phyloP scores from a whole-genome alignment of 2,329 filamentous ascomycete genomes.

The Ascochyta lentis region DNA sequence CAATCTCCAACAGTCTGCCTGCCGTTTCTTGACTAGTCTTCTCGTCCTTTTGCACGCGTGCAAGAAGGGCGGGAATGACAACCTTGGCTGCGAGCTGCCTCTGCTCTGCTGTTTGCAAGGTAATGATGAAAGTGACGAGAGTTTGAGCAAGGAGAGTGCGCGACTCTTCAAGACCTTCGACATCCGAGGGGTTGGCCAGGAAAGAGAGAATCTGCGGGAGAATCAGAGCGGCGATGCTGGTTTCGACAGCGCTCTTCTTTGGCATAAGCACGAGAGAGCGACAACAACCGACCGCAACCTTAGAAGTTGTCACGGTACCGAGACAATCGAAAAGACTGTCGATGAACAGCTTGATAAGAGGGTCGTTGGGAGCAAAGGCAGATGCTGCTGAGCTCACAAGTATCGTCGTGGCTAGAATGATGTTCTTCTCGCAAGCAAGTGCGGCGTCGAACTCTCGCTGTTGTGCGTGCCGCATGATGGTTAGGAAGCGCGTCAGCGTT shows the following conservation, averaged over 20 bases:
- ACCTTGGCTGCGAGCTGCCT: constrained; percentile 70
- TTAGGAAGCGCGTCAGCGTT: constrained; percentile 81
- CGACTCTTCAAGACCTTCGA: constrained; percentile 81
- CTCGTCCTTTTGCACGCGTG: constrained; percentile 69
- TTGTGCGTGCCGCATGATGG: constrained; percentile 78
- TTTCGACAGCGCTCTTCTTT: constrained; percentile 50
- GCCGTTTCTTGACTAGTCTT: constrained; percentile 73
- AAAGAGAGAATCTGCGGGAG: constrained; percentile 79
- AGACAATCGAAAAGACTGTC: constrained; percentile 87
- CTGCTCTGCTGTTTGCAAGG: constrained; percentile 38
- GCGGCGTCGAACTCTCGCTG: constrained; percentile 78
- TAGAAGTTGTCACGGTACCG: constrained; percentile 79
- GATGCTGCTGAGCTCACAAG: constrained; percentile 82
- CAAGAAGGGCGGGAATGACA: constrained; percentile 77
- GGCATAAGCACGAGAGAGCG: constrained; percentile 78
- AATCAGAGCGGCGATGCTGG: constrained; percentile 75
- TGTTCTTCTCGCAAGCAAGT: constrained; percentile 90
- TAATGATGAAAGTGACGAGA: constrained; percentile 73
- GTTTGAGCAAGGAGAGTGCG: constrained; percentile 75
- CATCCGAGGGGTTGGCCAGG: constrained; percentile 65
- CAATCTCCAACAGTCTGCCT: constrained; percentile 78
- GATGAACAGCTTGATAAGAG: constrained; percentile 75
- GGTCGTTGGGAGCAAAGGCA: constrained; percentile 75
- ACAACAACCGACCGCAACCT: constrained; percentile 88
- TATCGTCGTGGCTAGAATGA: constrained; percentile 84